Conservation (phyloP, 1,284 basidiomycete genomes). For the Sporisorium sorghi region DNA sequence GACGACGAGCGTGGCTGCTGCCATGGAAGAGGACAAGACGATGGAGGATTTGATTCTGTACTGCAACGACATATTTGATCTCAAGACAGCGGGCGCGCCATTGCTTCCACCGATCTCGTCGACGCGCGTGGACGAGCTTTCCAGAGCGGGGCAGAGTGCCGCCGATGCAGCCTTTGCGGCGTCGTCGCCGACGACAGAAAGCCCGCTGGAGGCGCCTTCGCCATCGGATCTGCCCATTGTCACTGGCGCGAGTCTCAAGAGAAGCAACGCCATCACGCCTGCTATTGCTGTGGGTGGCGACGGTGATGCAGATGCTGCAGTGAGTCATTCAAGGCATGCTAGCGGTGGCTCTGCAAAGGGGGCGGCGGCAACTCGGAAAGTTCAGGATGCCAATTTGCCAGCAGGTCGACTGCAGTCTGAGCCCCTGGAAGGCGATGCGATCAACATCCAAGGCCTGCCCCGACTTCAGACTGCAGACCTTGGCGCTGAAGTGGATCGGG, state of each 20-base stretch:
- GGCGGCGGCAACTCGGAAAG: background rate
- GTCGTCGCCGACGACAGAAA: constrained; percentile 18
- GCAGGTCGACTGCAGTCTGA: background rate
- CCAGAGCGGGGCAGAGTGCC: constrained; percentile 29
- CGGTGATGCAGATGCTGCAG: background rate
- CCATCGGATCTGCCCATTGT: constrained; percentile 39
- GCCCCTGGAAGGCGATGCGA: background rate
- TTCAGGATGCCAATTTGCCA: background rate
- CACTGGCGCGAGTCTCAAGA: constrained; percentile 34
- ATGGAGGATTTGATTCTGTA: constrained; percentile 65
- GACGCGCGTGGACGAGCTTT: constrained; percentile 21
- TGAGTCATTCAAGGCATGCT: constrained; percentile 6
- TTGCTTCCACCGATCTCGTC: constrained; percentile 45
- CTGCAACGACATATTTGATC: constrained; percentile 58
- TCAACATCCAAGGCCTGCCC: constrained; percentile 6
- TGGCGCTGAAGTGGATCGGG: background rate
- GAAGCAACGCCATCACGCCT: constrained; percentile 52
- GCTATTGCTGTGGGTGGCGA: constrained; percentile 19
- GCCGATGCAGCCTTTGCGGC: constrained; percentile 42
- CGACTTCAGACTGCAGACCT: constrained; percentile 22
- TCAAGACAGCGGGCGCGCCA: constrained; percentile 53
- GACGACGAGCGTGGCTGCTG: constrained; percentile 60
- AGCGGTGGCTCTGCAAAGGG: constrained; percentile 7
- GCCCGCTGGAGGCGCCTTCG: constrained; percentile 20
- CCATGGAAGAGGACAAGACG: constrained; percentile 65